phyloP scores from a whole-genome alignment of 768 basidiomycete species.

The Termitomyces titanicus region DNA sequence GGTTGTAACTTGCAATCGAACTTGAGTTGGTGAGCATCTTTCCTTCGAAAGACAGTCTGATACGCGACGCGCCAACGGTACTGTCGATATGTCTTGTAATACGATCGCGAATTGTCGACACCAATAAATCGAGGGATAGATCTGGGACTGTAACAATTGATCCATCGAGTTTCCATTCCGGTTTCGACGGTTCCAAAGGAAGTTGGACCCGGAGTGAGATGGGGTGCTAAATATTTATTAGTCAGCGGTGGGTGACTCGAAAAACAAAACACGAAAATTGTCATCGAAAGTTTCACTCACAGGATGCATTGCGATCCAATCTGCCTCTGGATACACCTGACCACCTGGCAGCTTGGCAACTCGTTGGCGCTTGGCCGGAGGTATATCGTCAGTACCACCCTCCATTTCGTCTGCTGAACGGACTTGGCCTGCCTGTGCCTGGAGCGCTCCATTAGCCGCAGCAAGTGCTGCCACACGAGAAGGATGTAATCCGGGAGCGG shows the following conservation, averaged over 20 bases:
- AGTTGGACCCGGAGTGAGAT: slow-evolving; percentile 84
- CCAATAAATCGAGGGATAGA: slow-evolving; percentile 77
- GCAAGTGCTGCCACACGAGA: slow-evolving; percentile 60
- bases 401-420: slow-evolving; percentile 83
- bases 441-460: slow-evolving; percentile 44
- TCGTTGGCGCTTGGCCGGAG: slow-evolving; percentile 84
- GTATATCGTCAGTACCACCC: slow-evolving; percentile 56
- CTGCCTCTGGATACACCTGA: slow-evolving; percentile 77
- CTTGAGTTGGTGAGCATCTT: slow-evolving; percentile 87
- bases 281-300: slow-evolving; percentile 33
- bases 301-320: slow-evolving; percentile 91
- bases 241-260: neutral
- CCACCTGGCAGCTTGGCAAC: slow-evolving; percentile 86
- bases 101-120: slow-evolving; percentile 88
- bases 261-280: neutral
- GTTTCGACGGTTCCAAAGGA: slow-evolving; percentile 75
- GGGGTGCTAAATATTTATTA: slow-evolving; percentile 52
- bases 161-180: slow-evolving; percentile 93
- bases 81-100: slow-evolving; percentile 78
- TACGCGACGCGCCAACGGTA: slow-evolving; percentile 73
- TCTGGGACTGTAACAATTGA: slow-evolving; percentile 74
- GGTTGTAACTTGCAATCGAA: slow-evolving; percentile 82
- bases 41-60: slow-evolving; percentile 73
- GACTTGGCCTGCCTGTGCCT: slow-evolving; percentile 66
- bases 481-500: slow-evolving; percentile 64